Evolutionary conservation across 352 stramenopile species (phyloP).

Genomic region (Phytophthora crassamura): DNA sequence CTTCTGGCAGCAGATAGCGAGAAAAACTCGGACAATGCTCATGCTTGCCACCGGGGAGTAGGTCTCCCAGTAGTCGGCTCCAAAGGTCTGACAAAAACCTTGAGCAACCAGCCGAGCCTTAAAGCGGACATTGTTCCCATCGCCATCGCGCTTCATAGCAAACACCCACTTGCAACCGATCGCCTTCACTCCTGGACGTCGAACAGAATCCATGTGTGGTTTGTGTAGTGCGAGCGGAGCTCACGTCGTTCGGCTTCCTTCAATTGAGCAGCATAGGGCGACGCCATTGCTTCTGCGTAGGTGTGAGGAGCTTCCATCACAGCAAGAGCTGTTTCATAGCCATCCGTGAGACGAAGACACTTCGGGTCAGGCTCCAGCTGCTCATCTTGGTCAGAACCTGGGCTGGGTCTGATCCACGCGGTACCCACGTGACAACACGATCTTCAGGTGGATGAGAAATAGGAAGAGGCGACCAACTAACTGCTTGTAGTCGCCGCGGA

Average conservation of each 20-base stretch:
- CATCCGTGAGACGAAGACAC: slow-evolving; percentile 1
- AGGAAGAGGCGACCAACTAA: no score
- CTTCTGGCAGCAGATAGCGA: slow-evolving; percentile 16
- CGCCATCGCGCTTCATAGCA: neutral
- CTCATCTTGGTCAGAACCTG: neutral
- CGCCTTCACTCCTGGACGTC: neutral
- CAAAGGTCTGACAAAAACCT: slow-evolving; percentile 4
- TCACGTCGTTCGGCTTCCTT: slow-evolving; percentile 11
- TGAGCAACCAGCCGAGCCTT: slow-evolving; percentile 4
- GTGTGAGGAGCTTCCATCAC: slow-evolving; percentile 11
- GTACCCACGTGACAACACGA: neutral
- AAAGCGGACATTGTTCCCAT: slow-evolving; percentile 1
- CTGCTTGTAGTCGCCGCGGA: no score
- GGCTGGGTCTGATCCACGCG: neutral
- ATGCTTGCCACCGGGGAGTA: slow-evolving; percentile 21
- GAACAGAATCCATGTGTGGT: slow-evolving; percentile 28
- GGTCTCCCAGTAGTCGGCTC: slow-evolving; percentile 3
- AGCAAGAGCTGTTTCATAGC: slow-evolving; percentile 5
- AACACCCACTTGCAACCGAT: slow-evolving; percentile 16
- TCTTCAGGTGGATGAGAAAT: no score
- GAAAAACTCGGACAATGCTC: slow-evolving; percentile 30
- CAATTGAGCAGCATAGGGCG: slow-evolving; percentile 14
- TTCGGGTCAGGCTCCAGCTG: slow-evolving; percentile 8
- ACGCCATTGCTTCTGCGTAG: slow-evolving; percentile 18
- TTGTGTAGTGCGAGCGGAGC: slow-evolving; percentile 5